phyloP scores from a whole-genome alignment of 305 asterid genomes.

The Salvia sclarea region DNA sequence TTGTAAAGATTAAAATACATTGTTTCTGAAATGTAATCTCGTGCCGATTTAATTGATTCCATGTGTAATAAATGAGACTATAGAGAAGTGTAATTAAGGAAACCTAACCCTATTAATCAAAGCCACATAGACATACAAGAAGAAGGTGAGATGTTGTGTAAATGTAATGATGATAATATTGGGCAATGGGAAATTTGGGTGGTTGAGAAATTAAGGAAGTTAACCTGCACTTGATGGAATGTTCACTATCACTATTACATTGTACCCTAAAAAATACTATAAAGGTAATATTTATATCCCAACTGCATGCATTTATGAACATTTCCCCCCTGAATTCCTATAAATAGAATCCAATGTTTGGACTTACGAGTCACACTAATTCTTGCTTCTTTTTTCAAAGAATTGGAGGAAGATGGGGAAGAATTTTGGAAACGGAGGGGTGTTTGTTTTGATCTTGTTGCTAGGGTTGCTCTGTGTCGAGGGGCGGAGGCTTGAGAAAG shows the following conservation, averaged over 20 bases:
- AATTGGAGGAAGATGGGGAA: too few relatives aligned
- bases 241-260: not conserved
- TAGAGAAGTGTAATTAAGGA: too few relatives aligned
- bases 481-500: constrained; percentile 37
- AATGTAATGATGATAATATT: too few relatives aligned
- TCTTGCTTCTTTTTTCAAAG: not conserved
- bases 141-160: too few relatives aligned
- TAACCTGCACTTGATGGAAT: constrained; percentile 30
- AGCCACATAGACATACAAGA: too few relatives aligned
- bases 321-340: constrained; percentile 14
- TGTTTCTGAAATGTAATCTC: too few relatives aligned
- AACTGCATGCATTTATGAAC: constrained; percentile 50
- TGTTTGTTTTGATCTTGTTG: constrained; percentile 30
- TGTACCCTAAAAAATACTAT: not conserved
- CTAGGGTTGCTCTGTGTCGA: constrained; percentile 35
- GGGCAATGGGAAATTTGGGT: constrained; percentile 19
- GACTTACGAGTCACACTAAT: not conserved
- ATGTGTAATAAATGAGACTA: too few relatives aligned
- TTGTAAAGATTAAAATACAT: too few relatives aligned
- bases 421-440: constrained; percentile 19
- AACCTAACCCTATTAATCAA: too few relatives aligned
- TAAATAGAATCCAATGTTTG: constrained; percentile 16
- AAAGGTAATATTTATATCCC: constrained; percentile 25
- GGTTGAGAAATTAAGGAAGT: constrained; percentile 40
- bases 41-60: too few relatives aligned